Evolutionary conservation across 345 rosid species (phyloP), one percentile per base, ranked within the genome.

Genomic region (Lagerstroemia speciosa): DNA sequence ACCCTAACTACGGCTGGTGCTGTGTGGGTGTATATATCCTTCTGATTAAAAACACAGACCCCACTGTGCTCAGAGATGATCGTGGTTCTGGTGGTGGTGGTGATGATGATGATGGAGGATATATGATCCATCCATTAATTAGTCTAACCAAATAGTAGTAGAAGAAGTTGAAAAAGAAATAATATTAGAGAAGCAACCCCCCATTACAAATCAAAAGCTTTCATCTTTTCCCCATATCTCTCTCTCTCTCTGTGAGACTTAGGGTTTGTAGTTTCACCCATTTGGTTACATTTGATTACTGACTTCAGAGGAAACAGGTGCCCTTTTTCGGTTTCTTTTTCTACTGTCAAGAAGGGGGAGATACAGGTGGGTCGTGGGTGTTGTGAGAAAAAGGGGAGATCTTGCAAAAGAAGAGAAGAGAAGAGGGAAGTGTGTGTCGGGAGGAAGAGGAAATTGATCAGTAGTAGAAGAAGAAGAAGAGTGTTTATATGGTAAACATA

Each of bases 191-290:
- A 69, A 45, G 24, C n/a, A 17, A 48, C 24, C 55, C 24, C 24
- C 24, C 55, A 48, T 48, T 2, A 6, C 3, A 22, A 22, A 5
- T 22, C 24, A 3, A 50, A 50, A 50, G 57, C 57, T 50, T 9
- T 50, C 57, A 50, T 22, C 26, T 50, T 45, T 50, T 22, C 26
- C 26, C 26, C 8, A 3, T 20, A 71, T 74, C 45, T 68, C 75
- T 73, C 65, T 73, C 67, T 65, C 71, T 80, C 72, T 73, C 66
- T 64, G n/a, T 72, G 62, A 27, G 31, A 57, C 30, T 57, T 24
- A 27, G 53, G 64, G 61, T 81, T 72, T 79, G 81, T 75, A 73
- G 46, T 74, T 83, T 78, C 79, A 67, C 72, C 63, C 40, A 63
- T 70, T 67, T 78, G 71, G 76, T 67, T 46, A 60, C 65, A 16